Evolutionary conservation across 2,329 filamentous ascomycete genomes (phyloP).

Genomic region (Chalaropsis thielavioides): DNA sequence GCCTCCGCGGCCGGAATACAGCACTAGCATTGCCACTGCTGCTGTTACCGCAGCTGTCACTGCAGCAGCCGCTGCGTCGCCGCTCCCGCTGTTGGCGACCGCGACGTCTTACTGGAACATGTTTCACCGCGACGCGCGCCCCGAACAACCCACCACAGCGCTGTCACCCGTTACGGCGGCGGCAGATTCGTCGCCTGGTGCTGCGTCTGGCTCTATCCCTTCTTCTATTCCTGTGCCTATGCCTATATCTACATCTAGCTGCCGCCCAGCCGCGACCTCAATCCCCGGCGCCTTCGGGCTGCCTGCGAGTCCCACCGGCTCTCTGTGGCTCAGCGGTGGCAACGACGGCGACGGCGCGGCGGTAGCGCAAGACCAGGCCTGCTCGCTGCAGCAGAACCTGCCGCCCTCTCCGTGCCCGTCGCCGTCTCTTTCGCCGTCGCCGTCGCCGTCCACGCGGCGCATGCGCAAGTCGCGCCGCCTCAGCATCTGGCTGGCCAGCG

Average conservation of each 20-base stretch:
- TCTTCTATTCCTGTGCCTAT: not conserved
- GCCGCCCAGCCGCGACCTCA: not conserved
- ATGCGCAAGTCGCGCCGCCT: constrained; percentile 1
- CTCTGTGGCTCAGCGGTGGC: not conserved
- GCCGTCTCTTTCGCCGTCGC: not conserved
- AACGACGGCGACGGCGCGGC: not conserved
- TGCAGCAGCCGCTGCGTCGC: not conserved
- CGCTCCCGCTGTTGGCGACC: not conserved
- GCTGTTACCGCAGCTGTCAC: not conserved
- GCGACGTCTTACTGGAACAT: constrained; percentile 3
- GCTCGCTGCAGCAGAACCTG: not conserved
- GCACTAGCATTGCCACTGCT: not conserved
- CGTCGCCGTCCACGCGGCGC: not conserved
- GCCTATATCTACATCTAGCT: not conserved
- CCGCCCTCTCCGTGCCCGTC: constrained; percentile 2
- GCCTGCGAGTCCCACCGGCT: not conserved
- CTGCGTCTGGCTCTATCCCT: not conserved
- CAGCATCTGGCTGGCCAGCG: not conserved
- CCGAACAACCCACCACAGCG: constrained; percentile 6
- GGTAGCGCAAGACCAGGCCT: not conserved
- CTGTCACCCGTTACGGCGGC: not conserved
- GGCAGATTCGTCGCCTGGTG: not conserved
- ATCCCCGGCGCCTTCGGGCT: not conserved
- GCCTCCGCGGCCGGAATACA: not conserved
- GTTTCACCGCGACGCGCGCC: constrained; percentile 5